Evolutionary conservation across 257 asterid genomes (phyloP).

Genomic region (Scutellaria galericulata): DNA sequence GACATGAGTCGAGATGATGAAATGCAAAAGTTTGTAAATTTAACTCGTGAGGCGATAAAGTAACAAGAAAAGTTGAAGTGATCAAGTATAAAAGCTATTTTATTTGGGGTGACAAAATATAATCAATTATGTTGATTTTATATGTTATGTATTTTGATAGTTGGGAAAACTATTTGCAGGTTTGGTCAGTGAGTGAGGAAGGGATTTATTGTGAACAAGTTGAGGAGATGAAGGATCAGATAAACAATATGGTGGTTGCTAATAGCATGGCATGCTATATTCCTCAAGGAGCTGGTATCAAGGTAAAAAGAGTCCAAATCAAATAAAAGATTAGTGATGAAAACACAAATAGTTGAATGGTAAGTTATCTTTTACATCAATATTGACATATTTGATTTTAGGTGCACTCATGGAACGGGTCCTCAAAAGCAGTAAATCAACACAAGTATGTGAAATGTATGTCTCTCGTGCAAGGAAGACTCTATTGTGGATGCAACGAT

Average conservation of each 20-base stretch:
- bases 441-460: conserved; percentile 63
- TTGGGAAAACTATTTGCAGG: conserved; percentile 44
- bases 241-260: conserved; percentile 63
- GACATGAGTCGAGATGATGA: too few relatives aligned
- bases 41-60: too few relatives aligned
- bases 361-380: too few relatives aligned
- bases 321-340: too few relatives aligned
- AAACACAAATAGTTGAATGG: too few relatives aligned
- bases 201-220: conserved; percentile 68
- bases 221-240: conserved; percentile 79
- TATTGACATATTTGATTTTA: conserved; percentile 12
- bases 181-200: conserved; percentile 63
- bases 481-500: conserved; percentile 85
- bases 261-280: conserved; percentile 69
- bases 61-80: too few relatives aligned
- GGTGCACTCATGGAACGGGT: conserved; percentile 79
- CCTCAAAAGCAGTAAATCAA: conserved; percentile 63
- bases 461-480: conserved; percentile 67
- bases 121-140: not conserved
- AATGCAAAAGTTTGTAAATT: too few relatives aligned
- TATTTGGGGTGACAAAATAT: too few relatives aligned
- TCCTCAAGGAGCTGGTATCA: conserved; percentile 84
- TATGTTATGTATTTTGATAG: conserved; percentile 14
- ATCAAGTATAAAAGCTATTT: too few relatives aligned
- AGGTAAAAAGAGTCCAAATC: conserved; percentile 43